Base-by-base conservation (phyloP, 768 basidiomycete genomes). In the Xerocomellus chrysenteron region DNA sequence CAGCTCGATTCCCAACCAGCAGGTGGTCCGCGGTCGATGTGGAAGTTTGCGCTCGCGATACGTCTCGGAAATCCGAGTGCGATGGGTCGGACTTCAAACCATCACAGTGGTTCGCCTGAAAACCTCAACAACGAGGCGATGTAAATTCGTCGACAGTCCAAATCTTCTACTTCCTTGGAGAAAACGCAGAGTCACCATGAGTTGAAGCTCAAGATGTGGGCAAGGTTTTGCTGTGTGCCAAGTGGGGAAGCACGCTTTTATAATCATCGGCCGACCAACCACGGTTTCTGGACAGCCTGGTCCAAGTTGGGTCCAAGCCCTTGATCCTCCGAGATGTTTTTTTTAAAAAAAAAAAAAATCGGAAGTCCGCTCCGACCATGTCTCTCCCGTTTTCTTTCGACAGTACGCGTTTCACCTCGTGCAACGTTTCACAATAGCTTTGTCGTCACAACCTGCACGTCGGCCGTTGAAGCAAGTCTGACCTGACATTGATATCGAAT, bases 71-170 rank as follows among this genome's bases (percentile, higher is more conserved):
- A 19, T 43, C 39, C 40, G 37, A 12, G 24, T 13, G 36, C 33
- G 33, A 41, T 50, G 39, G 35, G 17, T 48, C 51, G 58, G 58
- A 50, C 50, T 30, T 54, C 47, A 49, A 49, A 50, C 30, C 28
- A 45, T 28, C 35, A 37, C 30, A 17, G 37, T 35, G 6, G 35
- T 13, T 28, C 35, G 41, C 10, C 32, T 52, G 50, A 26, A 32
- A 24, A n/a, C n/a, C 32, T 3, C n/a, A n/a, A 19, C 17, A 21
- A 54, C 1, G 37, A 14, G 13, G 37, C 3, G 48, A 36, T 21
- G 26, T 11, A 35, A 21, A 36, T 33, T 35, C 44, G n/a, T 33
- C 48, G 45, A 37, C 17, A 16, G 19, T 11, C 33, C 30, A 16
- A 19, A 39, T 19, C 19, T 36, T 32, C 39, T 12, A 17, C n/a